These are phyloP conservation scores for Teratosphaeria zuluensis DNA, from an alignment of 2,329 filamentous ascomycete genomes.

Conservation along the genomic window DNA sequence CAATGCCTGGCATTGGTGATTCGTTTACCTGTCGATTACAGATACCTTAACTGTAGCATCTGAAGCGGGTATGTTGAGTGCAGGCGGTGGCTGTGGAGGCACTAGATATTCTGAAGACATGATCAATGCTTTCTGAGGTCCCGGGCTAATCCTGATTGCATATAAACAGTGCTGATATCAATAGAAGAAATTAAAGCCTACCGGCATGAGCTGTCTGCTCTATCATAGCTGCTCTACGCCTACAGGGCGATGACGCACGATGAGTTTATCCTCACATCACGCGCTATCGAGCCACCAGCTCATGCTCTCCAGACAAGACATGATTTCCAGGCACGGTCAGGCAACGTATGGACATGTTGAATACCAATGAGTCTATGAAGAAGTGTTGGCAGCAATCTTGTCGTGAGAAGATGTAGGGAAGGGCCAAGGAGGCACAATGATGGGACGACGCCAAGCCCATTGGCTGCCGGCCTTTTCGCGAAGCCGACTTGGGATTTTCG, in stretches of 20 bases:
- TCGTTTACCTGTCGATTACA: constrained; percentile 25
- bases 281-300: neutral
- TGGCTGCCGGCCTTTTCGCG: too few species aligned
- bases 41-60: constrained; percentile 25
- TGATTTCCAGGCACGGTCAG: too few species aligned
- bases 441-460: too few species aligned
- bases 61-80: constrained; percentile 25
- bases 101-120: constrained; percentile 14
- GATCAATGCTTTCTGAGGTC: neutral
- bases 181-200: neutral
- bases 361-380: too few species aligned
- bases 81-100: constrained; percentile 20
- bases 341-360: too few species aligned
- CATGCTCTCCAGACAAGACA: neutral
- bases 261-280: neutral
- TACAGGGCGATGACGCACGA: neutral
- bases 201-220: neutral
- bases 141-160: neutral
- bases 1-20: neutral
- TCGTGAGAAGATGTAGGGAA: too few species aligned
- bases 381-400: too few species aligned
- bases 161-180: neutral
- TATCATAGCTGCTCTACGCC: neutral
- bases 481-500: too few species aligned
- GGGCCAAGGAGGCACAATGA: too few species aligned